phyloP scores from a whole-genome alignment of 306 rosid genomes.

The Biancaea sappan region DNA sequence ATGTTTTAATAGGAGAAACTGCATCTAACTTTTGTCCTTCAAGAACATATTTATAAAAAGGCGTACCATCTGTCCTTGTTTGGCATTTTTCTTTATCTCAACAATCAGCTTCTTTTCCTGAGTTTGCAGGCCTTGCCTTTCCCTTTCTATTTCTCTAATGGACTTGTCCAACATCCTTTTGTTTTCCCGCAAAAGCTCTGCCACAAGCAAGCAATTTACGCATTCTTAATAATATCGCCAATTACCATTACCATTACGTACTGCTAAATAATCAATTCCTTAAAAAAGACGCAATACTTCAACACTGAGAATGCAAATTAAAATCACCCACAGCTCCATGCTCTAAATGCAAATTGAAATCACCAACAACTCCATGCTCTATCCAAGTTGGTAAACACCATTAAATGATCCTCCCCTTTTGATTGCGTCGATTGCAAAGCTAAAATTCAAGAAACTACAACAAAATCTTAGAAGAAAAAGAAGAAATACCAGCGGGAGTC shows the following conservation, averaged over 20 bases:
- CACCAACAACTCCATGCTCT: background rate
- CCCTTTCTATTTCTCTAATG: constrained; percentile 84
- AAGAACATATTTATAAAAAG: background rate
- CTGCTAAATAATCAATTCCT: constrained; percentile 2
- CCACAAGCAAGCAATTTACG: background rate
- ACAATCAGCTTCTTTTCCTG: constrained; percentile 83
- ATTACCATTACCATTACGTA: background rate
- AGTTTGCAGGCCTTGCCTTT: constrained; percentile 71
- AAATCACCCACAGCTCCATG: constrained; percentile 5
- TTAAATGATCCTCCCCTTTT: background rate
- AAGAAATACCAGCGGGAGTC: constrained; percentile 65
- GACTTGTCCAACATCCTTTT: constrained; percentile 91
- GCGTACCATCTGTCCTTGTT: constrained; percentile 90
- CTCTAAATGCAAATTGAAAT: background rate
- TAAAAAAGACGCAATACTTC: constrained; percentile 8
- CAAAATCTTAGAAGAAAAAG: background rate
- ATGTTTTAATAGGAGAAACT: background rate
- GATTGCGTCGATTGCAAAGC: background rate
- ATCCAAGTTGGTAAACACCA: background rate
- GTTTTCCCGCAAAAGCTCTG: constrained; percentile 86
- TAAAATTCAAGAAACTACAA: background rate
- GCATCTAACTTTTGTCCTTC: background rate
- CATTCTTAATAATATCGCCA: constrained; percentile 12
- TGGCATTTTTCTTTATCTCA: constrained; percentile 90
- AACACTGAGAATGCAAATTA: background rate